Conservation (phyloP, 208 protist species). For the Trypanosoma brucei region DNA sequence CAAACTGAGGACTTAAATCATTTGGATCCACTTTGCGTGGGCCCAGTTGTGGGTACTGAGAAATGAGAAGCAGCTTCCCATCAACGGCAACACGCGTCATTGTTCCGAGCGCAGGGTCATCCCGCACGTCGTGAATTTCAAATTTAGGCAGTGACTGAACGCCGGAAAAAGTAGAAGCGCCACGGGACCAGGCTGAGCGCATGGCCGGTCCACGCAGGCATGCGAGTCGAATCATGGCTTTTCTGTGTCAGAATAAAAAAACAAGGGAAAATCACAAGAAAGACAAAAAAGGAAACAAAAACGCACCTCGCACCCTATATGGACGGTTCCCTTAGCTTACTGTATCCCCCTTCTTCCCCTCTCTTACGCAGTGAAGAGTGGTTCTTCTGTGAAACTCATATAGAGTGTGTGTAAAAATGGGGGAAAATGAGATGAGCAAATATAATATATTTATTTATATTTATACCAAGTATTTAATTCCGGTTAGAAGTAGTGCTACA, state of each 20-base stretch:
- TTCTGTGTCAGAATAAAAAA: slow-evolving; percentile 14
- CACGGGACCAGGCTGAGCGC: slow-evolving; percentile 5
- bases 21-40: slow-evolving; percentile 82
- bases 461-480: too few species aligned
- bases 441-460: too few species aligned
- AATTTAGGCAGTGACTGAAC: slow-evolving; percentile 61
- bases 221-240: slow-evolving; percentile 40
- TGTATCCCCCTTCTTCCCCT: slow-evolving; percentile 16
- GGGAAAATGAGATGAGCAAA: too few species aligned
- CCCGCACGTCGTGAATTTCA: slow-evolving; percentile 83
- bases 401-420: too few species aligned
- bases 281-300: slow-evolving; percentile 25
- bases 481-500: too few species aligned
- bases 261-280: too few species aligned
- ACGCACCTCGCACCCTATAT: slow-evolving; percentile 22
- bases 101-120: slow-evolving; percentile 60
- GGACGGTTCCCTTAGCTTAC: slow-evolving; percentile 37
- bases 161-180: slow-evolving; percentile 20
- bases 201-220: slow-evolving; percentile 9
- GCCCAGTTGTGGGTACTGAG: slow-evolving; percentile 85
- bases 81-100: slow-evolving; percentile 81
- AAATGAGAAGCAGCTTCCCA: slow-evolving; percentile 68
- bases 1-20: slow-evolving; percentile 82
- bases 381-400: too few species aligned
- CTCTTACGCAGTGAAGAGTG: not conserved